Evolutionary conservation across 495 filamentous ascomycete species (phyloP), one percentile per base, ranked within the genome.

Genomic region (Tuber umbilicatum): DNA sequence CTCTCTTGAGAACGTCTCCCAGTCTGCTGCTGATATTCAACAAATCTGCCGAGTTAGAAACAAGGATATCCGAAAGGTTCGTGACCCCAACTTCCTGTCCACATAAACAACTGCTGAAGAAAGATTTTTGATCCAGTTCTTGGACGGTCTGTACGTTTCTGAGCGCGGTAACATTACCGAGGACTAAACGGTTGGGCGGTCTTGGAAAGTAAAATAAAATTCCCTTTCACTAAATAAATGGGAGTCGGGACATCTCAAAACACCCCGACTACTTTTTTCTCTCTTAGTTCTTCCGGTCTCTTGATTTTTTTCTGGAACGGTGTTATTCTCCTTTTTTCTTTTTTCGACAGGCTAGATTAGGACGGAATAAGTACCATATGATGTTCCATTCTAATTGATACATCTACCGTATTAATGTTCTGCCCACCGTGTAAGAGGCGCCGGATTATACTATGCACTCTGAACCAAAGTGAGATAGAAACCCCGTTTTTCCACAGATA

Each of bases 21-120:
- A 99, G 89, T 93, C 90, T 83, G 95, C 95, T 73, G 95, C 95
- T 83, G 95, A 98, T 85, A 97, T 99, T 85, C 95, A 99, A 89
- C 95, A 99, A 87, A 93, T 94, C 86, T 99, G 95, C 92, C 88
- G 91, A 86, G 95, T 97, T 85, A 89, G 92, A 84, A 98, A 99
- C 91, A 99, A 99, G 93, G 95, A 99, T 97, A 98, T 99, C 88
- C 94, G 96, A 87, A 97, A 98, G 93, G 93, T 97, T 80, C 75
- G 87, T 27, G 27, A 64, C 55, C 50, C 73, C 74, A 40, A 69
- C 47, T 12, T 19, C 42, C 39, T 21, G 2, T 35, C 38, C 17
- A 71, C 6, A 77, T 76, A 50, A 43, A 19, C 42, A 16, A 43
- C 31, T 5, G 38, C 64, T 37, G 73, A 55, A 55, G 72, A 31